Percentiles rank a stretch among this genome's conserved stretches.
Conservation (phyloP, 345 rosid species). For the Eucalyptus curtisii region DNA sequence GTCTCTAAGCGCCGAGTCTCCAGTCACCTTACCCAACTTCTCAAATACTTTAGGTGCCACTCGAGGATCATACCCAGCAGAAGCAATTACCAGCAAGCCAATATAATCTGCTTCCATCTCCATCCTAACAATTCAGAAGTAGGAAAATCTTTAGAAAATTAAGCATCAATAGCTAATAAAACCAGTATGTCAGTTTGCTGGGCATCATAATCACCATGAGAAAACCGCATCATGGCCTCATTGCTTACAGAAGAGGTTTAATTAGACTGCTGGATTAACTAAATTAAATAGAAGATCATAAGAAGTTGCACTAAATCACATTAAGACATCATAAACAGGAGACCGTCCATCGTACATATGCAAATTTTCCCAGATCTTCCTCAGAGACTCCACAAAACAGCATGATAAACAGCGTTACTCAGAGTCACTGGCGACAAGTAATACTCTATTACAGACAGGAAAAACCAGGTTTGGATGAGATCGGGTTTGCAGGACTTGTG, state of each 20-base stretch:
- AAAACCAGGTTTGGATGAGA: not conserved
- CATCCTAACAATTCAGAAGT: constrained; percentile 36
- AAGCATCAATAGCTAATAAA: not conserved
- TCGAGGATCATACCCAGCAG: constrained; percentile 89
- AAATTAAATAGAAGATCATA: not conserved
- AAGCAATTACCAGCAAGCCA: constrained; percentile 69
- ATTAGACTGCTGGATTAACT: not conserved
- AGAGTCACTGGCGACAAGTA: not conserved
- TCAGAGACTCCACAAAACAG: not conserved
- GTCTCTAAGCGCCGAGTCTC: constrained; percentile 32
- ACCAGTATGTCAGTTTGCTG: not conserved
- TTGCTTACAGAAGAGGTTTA: not conserved
- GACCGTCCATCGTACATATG: not conserved
- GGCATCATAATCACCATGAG: not conserved
- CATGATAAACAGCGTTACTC: not conserved
- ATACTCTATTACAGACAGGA: not conserved
- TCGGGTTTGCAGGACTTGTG: not conserved
- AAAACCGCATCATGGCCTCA: not conserved
- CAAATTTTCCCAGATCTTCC: not conserved
- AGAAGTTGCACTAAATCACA: not conserved
- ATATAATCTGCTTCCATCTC: constrained; percentile 94
- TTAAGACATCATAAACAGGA: not conserved
- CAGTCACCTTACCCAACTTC: constrained; percentile 58
- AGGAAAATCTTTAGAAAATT: not conserved
- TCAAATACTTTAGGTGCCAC: constrained; percentile 73